These are phyloP conservation scores for Acacia acuminata DNA, from an alignment of 306 rosid species.

Conservation along the genomic window DNA sequence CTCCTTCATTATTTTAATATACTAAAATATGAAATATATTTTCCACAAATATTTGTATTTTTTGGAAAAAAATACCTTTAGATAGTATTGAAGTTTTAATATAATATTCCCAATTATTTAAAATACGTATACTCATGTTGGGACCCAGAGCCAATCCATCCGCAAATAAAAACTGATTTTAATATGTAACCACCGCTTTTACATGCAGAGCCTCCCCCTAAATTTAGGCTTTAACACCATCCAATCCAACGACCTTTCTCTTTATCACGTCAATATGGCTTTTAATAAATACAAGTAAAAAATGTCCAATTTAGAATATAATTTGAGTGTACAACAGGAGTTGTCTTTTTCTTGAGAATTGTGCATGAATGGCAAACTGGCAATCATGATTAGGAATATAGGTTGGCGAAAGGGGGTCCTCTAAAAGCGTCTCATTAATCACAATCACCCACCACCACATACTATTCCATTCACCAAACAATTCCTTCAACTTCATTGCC, in stretches of 20 bases:
- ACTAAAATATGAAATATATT: too few relatives aligned
- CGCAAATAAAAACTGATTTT: too few relatives aligned
- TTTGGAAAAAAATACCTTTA: too few relatives aligned
- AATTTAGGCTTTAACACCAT: background rate
- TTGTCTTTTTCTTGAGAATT: background rate
- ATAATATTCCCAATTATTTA: background rate
- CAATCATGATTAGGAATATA: slow-evolving; percentile 2
- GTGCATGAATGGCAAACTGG: background rate
- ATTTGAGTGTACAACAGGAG: background rate
- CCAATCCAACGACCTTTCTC: background rate
- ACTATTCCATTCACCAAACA: background rate
- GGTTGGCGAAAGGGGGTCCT: slow-evolving; percentile 6
- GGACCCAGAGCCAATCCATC: background rate
- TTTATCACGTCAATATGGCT: background rate
- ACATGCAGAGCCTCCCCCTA: background rate
- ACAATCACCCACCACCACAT: background rate
- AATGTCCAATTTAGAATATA: background rate
- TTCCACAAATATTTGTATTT: too few relatives aligned
- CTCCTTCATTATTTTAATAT: too few relatives aligned
- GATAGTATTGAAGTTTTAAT: background rate
- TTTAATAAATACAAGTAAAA: background rate
- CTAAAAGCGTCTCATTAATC: slow-evolving; percentile 14
- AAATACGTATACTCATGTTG: background rate
- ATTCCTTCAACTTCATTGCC: background rate
- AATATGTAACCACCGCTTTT: background rate